Conservation (phyloP, 169 alveolate genomes). For the Plasmodium berghei region DNA sequence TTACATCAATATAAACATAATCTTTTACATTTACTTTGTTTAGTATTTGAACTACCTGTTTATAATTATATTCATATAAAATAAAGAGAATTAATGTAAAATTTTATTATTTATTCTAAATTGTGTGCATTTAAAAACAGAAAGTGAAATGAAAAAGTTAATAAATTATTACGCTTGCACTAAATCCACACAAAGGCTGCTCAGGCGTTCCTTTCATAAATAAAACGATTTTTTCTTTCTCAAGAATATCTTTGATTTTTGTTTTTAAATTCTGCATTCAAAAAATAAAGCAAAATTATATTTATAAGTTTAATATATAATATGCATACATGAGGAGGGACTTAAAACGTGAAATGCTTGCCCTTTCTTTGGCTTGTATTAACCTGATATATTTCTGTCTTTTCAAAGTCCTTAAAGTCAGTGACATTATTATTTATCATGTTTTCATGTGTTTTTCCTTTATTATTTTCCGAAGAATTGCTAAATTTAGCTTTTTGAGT, state of each 20-base stretch:
- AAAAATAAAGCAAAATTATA: neutral
- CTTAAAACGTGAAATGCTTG: neutral
- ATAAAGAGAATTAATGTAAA: too few species aligned
- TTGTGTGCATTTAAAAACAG: too few species aligned
- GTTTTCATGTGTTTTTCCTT: slow-evolving; percentile 20
- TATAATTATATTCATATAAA: slow-evolving; percentile 1
- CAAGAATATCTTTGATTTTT: slow-evolving; percentile 66
- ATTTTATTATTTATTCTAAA: too few species aligned
- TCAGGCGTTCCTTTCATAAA: slow-evolving; percentile 88
- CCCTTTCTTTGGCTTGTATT: slow-evolving; percentile 1
- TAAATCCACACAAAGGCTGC: slow-evolving; percentile 84
- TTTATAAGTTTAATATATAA: neutral
- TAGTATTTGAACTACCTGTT: slow-evolving; percentile 82
- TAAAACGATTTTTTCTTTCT: slow-evolving; percentile 70
- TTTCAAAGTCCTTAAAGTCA: slow-evolving; percentile 64
- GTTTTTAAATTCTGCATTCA: slow-evolving; percentile 33
- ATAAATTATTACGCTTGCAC: slow-evolving; percentile 79
- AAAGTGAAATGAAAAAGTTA: too few species aligned
- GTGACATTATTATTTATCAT: neutral
- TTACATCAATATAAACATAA: slow-evolving; percentile 85
- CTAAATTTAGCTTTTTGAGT: slow-evolving; percentile 38
- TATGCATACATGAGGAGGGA: neutral
- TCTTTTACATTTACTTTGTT: slow-evolving; percentile 77
- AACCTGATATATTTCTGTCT: slow-evolving; percentile 71
- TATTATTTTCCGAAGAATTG: slow-evolving; percentile 17